Evolutionary conservation across 495 filamentous ascomycete species (phyloP), one percentile per base, ranked within the genome.

Genomic region (Aspergillus homomorphus): DNA sequence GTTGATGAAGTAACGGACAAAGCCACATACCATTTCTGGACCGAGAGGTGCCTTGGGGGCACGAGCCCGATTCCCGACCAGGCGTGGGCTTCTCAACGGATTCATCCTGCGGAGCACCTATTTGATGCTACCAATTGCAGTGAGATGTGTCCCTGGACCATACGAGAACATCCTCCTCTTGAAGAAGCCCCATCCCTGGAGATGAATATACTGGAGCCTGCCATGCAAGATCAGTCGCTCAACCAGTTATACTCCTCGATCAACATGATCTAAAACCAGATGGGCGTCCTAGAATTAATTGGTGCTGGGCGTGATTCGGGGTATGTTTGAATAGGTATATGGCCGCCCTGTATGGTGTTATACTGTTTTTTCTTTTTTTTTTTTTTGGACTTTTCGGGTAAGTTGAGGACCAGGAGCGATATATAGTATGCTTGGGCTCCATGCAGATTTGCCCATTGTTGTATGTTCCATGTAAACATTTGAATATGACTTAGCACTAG

Each of bases 71-170:
- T 58, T 1, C 77, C 77, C 1, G 75, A 77, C 59, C 41, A 53
- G 21, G 43, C 18, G n/a, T 67, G 64, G 64, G 75, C 65, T 10
- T 54, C 61, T 12, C 75, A 78, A 54, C 66, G 77, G 46, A 76
- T 77, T 9, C 77, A 79, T 52, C 77, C 77, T 1, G 73, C 61
- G 8, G 74, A 74, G 45, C 65, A 68, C 0, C 59, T 69, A 5
- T 63, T 76, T 19, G 62, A 68, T 51, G 59, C 73, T 56, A 70
- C 75, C n/a, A 77, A 74, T 51, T 77, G 73, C 63, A 72, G 70
- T 58, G 73, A 76, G 63, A 64, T 76, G 15, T 78, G 75, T 56
- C 75, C 75, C 5, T 79, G 75, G 75, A 77, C 75, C 3, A 61
- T 78, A 3, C 70, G 74, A 20, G 72, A 75, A 53, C 76, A 77